A percentile compares a stretch with the other conserved stretches of the same genome.
Evolutionary conservation across 108 stramenopile species (phyloP).

Genomic region (Cyclotella choctawhatcheeana): DNA sequence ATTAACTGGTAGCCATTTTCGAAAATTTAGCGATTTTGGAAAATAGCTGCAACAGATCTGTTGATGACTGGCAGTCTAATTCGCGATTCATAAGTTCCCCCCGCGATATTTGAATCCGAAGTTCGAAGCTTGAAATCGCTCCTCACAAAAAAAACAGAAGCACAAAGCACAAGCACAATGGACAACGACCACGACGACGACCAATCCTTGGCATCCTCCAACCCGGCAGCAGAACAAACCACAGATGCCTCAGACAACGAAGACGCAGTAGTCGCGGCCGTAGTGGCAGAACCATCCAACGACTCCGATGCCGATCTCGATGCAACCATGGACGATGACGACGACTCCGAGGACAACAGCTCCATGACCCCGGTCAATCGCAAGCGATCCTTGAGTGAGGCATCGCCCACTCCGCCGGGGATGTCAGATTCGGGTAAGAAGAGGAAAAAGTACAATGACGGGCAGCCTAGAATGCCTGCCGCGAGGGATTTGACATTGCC

Average conservation of each 20-base stretch:
- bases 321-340: conserved; percentile 22
- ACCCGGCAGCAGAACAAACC: conserved; percentile 11
- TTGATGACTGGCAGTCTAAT: no score
- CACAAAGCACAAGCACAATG: neutral
- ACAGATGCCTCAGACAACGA: neutral
- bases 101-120: no score
- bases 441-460: conserved; percentile 7
- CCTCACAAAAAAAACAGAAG: neutral
- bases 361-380: conserved; percentile 12
- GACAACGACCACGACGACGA: conserved; percentile 18
- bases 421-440: neutral
- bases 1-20: no score
- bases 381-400: conserved; percentile 11
- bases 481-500: conserved; percentile 80
- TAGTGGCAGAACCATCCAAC: neutral
- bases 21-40: no score
- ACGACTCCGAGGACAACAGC: conserved; percentile 17
- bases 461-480: conserved; percentile 48
- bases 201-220: conserved; percentile 19
- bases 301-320: conserved; percentile 17
- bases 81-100: no score
- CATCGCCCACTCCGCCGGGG: conserved; percentile 5
- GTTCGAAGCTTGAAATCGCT: no score
- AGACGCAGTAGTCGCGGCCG: conserved; percentile 6
- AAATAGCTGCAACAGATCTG: no score